These are phyloP conservation scores for Candida insectalens DNA, from an alignment of 805 yeast genomes.

Conservation along the genomic window DNA sequence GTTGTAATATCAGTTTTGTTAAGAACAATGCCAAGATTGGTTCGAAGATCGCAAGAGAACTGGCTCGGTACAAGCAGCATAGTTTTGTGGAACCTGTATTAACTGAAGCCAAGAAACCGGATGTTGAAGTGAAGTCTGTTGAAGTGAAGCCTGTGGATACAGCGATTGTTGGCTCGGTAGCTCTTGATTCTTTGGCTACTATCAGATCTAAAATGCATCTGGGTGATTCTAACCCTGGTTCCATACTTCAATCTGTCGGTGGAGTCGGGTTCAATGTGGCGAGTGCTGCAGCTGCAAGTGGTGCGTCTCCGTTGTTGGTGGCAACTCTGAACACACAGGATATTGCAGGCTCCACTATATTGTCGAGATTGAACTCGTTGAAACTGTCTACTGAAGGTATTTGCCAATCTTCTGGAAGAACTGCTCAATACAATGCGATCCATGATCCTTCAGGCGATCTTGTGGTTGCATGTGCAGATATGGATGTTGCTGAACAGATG, in stretches of 20 bases:
- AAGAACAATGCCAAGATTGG: constrained; percentile 67
- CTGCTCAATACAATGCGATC: constrained; percentile 69
- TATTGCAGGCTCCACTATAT: constrained; percentile 34
- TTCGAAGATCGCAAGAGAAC: constrained; percentile 51
- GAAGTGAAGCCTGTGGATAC: constrained; percentile 14
- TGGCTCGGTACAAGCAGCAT: constrained; percentile 27
- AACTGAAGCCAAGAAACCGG: constrained; percentile 1
- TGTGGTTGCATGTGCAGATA: constrained; percentile 74
- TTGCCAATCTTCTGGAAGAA: constrained; percentile 19
- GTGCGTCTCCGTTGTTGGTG: constrained; percentile 31
- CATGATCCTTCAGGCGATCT: constrained; percentile 55
- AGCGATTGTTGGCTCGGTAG: constrained; percentile 64
- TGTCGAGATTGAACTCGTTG: constrained; percentile 17
- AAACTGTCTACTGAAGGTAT: constrained; percentile 33
- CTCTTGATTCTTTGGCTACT: constrained; percentile 60
- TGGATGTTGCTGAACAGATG: constrained; percentile 55
- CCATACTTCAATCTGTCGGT: constrained; percentile 47
- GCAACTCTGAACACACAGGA: constrained; percentile 54
- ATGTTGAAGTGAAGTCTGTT: neutral
- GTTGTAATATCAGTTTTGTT: constrained; percentile 66
- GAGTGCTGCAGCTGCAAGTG: constrained; percentile 30
- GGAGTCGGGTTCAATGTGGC: constrained; percentile 83
- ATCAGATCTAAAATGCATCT: constrained; percentile 24
- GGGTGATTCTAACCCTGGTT: constrained; percentile 73
- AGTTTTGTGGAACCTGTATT: neutral